A percentile compares a stretch with the other conserved stretches of the same genome.
Conservation (phyloP, 2,329 filamentous ascomycete genomes). For the Furcasterigmium furcatum region DNA sequence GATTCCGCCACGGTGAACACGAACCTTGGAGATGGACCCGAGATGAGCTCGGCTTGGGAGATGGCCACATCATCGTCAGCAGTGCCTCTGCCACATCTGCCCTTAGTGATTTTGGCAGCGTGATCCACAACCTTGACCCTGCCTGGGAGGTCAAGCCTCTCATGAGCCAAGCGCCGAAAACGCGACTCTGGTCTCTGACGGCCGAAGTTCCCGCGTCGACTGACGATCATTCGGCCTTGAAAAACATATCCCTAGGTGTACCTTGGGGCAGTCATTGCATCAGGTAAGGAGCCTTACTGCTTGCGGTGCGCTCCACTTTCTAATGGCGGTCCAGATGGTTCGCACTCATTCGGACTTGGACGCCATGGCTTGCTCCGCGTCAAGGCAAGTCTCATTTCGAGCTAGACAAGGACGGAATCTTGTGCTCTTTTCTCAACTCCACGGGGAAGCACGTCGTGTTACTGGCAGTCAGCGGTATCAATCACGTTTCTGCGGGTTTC, state of each 20-base stretch:
- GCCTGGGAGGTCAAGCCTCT: slow-evolving; percentile 51
- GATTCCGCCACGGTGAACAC: slow-evolving; percentile 53
- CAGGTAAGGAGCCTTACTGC: slow-evolving; percentile 33
- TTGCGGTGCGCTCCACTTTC: neutral
- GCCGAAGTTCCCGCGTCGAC: slow-evolving; percentile 52
- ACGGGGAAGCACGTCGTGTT: slow-evolving; percentile 75
- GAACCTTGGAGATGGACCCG: slow-evolving; percentile 69
- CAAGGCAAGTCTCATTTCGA: slow-evolving; percentile 68
- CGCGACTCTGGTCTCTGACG: slow-evolving; percentile 68
- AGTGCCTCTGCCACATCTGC: slow-evolving; percentile 18
- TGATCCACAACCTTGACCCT: slow-evolving; percentile 56
- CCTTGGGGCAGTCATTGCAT: slow-evolving; percentile 55
- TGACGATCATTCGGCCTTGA: slow-evolving; percentile 54
- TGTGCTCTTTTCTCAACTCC: slow-evolving; percentile 72
- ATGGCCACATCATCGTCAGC: slow-evolving; percentile 59
- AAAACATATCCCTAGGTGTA: slow-evolving; percentile 55
- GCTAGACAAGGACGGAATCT: slow-evolving; percentile 73
- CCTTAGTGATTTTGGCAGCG: slow-evolving; percentile 25
- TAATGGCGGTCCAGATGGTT: slow-evolving; percentile 61
- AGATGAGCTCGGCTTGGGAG: slow-evolving; percentile 58
- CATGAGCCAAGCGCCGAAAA: slow-evolving; percentile 64
- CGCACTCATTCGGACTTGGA: slow-evolving; percentile 73
- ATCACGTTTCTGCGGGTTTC: slow-evolving; percentile 68
- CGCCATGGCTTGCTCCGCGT: slow-evolving; percentile 83
- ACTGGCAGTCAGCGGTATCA: slow-evolving; percentile 72